Conservation (phyloP, 2,329 filamentous ascomycete species). For the Amylocarpus encephaloides region DNA sequence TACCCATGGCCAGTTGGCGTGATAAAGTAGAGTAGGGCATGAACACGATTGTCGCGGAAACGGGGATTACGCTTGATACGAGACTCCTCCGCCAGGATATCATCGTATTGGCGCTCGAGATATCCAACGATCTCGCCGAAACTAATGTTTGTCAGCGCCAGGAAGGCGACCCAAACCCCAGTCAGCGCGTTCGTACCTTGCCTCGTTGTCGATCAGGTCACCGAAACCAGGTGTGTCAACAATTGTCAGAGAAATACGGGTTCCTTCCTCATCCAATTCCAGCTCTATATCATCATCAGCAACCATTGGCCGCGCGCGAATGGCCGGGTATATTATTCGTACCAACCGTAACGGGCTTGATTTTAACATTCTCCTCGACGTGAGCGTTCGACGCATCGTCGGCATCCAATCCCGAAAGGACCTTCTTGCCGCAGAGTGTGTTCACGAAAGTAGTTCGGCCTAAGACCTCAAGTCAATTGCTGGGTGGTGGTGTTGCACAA, state of each 20-base stretch:
- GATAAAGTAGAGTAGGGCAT: constrained; percentile 98
- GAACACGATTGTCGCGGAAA: constrained; percentile 98
- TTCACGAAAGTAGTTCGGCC: constrained; percentile 99
- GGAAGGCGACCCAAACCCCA: constrained; percentile 1
- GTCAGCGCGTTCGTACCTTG: constrained; percentile 55
- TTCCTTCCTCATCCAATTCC: constrained; percentile 96
- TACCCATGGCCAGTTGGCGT: constrained; percentile 94
- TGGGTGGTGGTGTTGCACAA: neutral
- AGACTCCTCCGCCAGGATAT: constrained; percentile 98
- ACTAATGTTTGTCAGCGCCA: constrained; percentile 43
- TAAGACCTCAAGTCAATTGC: constrained; percentile 35
- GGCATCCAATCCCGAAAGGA: constrained; percentile 84
- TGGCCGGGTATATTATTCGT: constrained; percentile 35
- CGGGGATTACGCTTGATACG: constrained; percentile 99
- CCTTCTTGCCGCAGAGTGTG: constrained; percentile 93
- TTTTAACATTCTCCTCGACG: constrained; percentile 93
- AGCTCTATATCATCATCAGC: constrained; percentile 56
- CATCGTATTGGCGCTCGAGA: constrained; percentile 98
- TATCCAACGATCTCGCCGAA: constrained; percentile 98
- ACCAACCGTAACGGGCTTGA: constrained; percentile 98
- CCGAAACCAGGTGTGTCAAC: constrained; percentile 98
- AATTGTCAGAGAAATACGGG: constrained; percentile 94
- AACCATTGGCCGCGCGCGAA: constrained; percentile 13
- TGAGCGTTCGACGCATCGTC: constrained; percentile 87
- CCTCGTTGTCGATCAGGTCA: constrained; percentile 98